A percentile compares a stretch with the other conserved stretches of the same genome.
Evolutionary conservation across 768 basidiomycete genomes (phyloP).

Genomic region (Mycena venus): DNA sequence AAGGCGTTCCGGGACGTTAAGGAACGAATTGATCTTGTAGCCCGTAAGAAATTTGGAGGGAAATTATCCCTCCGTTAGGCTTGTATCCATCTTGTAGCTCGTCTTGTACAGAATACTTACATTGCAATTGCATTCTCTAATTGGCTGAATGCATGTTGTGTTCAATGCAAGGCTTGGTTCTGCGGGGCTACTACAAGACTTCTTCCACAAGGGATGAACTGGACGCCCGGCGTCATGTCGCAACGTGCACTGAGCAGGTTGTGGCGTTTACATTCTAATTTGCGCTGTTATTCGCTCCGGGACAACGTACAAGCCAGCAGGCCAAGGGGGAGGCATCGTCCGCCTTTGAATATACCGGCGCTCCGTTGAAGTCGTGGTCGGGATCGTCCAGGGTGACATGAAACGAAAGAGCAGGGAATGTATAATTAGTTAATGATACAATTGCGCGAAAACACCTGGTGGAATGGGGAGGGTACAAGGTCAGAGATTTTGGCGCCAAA

Average conservation of each 20-base stretch:
- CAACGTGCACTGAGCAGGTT: neutral
- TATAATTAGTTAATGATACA: constrained; percentile 24
- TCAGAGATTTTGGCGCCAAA: neutral
- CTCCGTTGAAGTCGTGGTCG: too few relatives aligned
- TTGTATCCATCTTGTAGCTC: constrained; percentile 47
- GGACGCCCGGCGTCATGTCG: neutral
- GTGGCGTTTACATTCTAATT: too few relatives aligned
- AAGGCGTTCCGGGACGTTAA: constrained; percentile 79
- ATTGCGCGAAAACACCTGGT: constrained; percentile 6
- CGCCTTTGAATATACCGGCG: too few relatives aligned
- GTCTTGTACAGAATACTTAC: neutral
- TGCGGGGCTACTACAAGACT: too few relatives aligned
- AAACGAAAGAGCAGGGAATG: constrained; percentile 17
- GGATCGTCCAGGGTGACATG: too few relatives aligned
- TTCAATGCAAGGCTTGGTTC: neutral
- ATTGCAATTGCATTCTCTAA: neutral
- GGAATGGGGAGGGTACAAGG: neutral
- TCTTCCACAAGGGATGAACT: neutral
- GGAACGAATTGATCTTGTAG: constrained; percentile 72
- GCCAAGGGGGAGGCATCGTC: too few relatives aligned
- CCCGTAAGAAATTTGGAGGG: constrained; percentile 81
- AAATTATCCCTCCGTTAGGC: constrained; percentile 70
- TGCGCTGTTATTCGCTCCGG: neutral
- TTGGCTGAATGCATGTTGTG: neutral
- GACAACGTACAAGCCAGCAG: neutral